phyloP scores from a whole-genome alignment of 345 rosid genomes.

The Rhodomyrtus tomentosa region DNA sequence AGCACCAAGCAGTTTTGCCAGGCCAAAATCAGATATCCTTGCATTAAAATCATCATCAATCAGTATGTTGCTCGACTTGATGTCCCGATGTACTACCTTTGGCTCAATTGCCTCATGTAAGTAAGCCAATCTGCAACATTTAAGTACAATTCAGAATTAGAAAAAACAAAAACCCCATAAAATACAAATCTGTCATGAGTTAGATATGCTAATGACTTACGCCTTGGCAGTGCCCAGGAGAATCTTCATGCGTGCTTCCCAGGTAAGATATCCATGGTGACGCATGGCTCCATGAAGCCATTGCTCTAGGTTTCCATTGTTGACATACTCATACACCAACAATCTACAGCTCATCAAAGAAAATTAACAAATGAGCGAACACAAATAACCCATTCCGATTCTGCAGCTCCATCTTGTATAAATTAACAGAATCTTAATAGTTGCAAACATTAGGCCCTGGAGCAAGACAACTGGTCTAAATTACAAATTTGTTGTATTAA shows the following conservation, averaged over 20 bases:
- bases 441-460: neutral
- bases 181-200: neutral
- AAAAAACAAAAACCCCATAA: neutral
- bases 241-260: slow-evolving; percentile 87
- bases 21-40: slow-evolving; percentile 90
- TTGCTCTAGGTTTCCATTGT: slow-evolving; percentile 91
- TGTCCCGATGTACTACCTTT: slow-evolving; percentile 95
- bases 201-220: slow-evolving; percentile 23
- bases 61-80: slow-evolving; percentile 92
- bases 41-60: slow-evolving; percentile 78
- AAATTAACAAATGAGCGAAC: neutral
- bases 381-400: neutral
- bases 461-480: neutral
- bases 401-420: neutral
- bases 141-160: neutral
- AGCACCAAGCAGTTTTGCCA: slow-evolving; percentile 88
- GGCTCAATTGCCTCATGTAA: slow-evolving; percentile 99
- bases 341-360: slow-evolving; percentile 22
- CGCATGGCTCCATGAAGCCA: slow-evolving; percentile 89
- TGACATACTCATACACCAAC: slow-evolving; percentile 82
- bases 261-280: slow-evolving; percentile 68
- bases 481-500: neutral
- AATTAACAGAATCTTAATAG: neutral
- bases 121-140: slow-evolving; percentile 56
- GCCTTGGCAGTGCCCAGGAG: slow-evolving; percentile 93